A percentile compares a stretch with the other conserved stretches of the same genome.
Conservation (phyloP, 768 basidiomycete genomes). For the Tubosaeta sp. region DNA sequence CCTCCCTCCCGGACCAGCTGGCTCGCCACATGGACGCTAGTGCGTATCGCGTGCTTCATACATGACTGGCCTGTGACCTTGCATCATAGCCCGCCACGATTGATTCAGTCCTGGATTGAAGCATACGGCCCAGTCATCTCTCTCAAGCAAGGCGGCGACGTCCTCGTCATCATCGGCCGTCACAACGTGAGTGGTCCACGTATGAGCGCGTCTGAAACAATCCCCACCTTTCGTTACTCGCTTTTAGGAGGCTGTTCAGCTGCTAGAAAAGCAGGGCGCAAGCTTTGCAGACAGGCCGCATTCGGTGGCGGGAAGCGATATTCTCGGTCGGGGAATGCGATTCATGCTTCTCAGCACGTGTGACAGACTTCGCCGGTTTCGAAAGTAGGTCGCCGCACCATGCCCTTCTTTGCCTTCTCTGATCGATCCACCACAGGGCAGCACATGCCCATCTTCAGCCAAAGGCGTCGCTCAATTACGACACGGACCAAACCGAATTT, state of each 20-base stretch:
- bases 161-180: slow-evolving; percentile 25
- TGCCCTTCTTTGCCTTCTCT: background rate
- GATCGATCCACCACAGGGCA: slow-evolving; percentile 31
- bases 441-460: slow-evolving; percentile 53
- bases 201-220: background rate
- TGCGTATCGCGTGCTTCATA: background rate
- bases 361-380: slow-evolving; percentile 55
- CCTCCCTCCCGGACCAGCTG: slow-evolving; percentile 19
- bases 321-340: slow-evolving; percentile 55
- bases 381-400: slow-evolving; percentile 34
- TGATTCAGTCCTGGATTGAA: slow-evolving; percentile 24
- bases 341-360: slow-evolving; percentile 48
- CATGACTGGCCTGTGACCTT: background rate
- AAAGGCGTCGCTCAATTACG: slow-evolving; percentile 42
- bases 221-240: background rate
- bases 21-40: slow-evolving; percentile 19
- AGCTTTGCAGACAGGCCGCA: slow-evolving; percentile 46
- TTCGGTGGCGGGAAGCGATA: slow-evolving; percentile 52
- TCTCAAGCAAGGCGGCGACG: slow-evolving; percentile 19
- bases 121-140: slow-evolving; percentile 26
- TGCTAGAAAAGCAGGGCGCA: slow-evolving; percentile 59
- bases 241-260: slow-evolving; percentile 41
- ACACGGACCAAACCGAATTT: slow-evolving; percentile 41
- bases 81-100: slow-evolving; percentile 11
- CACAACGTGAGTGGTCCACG: slow-evolving; percentile 10